These are phyloP conservation scores for Nakazawaea populi DNA, from an alignment of 805 yeast genomes.

Conservation along the genomic window DNA sequence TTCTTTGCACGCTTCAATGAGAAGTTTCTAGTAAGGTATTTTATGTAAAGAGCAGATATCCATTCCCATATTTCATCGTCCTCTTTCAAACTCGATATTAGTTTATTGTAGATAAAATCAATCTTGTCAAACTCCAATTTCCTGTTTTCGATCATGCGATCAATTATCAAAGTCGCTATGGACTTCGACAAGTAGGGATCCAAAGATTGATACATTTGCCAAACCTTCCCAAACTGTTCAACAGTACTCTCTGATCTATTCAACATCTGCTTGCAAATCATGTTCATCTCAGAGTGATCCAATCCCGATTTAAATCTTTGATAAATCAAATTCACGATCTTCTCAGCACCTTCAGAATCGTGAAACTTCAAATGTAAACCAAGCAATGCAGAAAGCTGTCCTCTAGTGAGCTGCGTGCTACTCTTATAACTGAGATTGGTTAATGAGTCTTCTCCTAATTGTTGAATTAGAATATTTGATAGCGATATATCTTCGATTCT, in stretches of 20 bases:
- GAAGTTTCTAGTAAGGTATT: slow-evolving; percentile 21
- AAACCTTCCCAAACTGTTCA: slow-evolving; percentile 16
- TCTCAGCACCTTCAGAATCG: slow-evolving; percentile 22
- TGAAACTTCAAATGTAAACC: slow-evolving; percentile 19
- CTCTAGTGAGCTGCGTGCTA: slow-evolving; percentile 19
- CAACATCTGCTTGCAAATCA: slow-evolving; percentile 22
- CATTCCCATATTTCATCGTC: slow-evolving; percentile 23
- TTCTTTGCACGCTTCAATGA: slow-evolving; percentile 17
- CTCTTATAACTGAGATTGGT: not conserved
- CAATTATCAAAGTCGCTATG: slow-evolving; percentile 22
- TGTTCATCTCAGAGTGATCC: slow-evolving; percentile 23
- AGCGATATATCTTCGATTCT: slow-evolving; percentile 20
- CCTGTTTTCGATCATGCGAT: slow-evolving; percentile 19
- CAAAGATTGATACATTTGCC: slow-evolving; percentile 21
- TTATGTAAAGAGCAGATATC: slow-evolving; percentile 21
- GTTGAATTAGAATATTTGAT: slow-evolving; percentile 16
- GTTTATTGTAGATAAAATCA: slow-evolving; percentile 16
- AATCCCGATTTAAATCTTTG: slow-evolving; percentile 18
- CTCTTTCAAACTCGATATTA: slow-evolving; percentile 9
- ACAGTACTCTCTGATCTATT: not conserved
- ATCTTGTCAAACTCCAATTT: slow-evolving; percentile 19
- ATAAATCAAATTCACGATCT: slow-evolving; percentile 21
- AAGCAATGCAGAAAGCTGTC: slow-evolving; percentile 24
- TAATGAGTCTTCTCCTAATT: slow-evolving; percentile 10
- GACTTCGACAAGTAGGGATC: slow-evolving; percentile 17